Evolutionary conservation across 306 rosid genomes (phyloP), one percentile per base, ranked within the genome.

Genomic region (Lithocarpus polystachyus): DNA sequence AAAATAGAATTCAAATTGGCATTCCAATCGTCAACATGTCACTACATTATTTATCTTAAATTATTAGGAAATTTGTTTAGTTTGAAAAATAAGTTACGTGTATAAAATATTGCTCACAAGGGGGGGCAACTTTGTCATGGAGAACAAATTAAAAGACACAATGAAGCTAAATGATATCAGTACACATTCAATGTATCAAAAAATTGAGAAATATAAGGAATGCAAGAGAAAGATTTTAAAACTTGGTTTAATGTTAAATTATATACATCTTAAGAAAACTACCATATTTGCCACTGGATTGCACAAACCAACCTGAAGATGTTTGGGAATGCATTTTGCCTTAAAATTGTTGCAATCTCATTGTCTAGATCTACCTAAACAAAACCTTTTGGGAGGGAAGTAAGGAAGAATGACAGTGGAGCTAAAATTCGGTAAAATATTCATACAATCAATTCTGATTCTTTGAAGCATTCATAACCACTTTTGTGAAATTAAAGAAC

Each of bases 11-110:
- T 55, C 57, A 71, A 59, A 77, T 33, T 28, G 28, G 28, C 52
- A 74, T 35, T 59, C 18, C 22, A 68, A 53, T 78, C 40, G 61
- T 56, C 82, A 59, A 77, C 45, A 64, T 17, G 12, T 17, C 33
- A 7, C 45, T 29, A 11, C 70, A 64, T 37, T 77, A 52, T 31
- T 64, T 55, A 79, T 56, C 71, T 48, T 64, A 40, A 56, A 55
- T 12, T 23, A 70, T 19, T 15, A 26, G 75, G 37, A n/a, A 64
- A 67, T 29, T 56, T 35, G 5, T 43, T 33, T 51, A 0, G 35
- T 28, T 55, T 55, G 54, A 54, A 22, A 73, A 40, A 23, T 13
- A 5, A 61, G 15, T 35, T 64, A 13, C 14, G 43, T 31, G 23
- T 6, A 7, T 31, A 29, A 29, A 31, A 65, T 65, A 65, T 17